Evolutionary conservation across 75 land plant genomes (phyloP).

Genomic region (Cunninghamia lanceolata): DNA sequence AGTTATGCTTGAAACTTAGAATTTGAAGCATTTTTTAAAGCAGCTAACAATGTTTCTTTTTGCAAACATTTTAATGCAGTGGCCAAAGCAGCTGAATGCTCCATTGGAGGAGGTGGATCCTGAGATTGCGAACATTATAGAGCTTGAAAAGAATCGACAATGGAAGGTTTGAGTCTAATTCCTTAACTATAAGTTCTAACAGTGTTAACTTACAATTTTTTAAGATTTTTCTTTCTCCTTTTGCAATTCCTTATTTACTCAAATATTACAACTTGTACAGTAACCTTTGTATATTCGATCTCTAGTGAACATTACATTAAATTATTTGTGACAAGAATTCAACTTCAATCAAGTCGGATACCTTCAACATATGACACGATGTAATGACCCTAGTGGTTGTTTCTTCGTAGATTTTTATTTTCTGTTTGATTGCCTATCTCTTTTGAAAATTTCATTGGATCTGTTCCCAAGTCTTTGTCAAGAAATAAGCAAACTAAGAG

Average conservation of each 20-base stretch:
- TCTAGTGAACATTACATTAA: neutral
- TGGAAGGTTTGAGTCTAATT: constrained; percentile 41
- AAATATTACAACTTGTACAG: neutral
- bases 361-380: neutral
- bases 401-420: neutral
- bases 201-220: neutral
- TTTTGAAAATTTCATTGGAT: neutral
- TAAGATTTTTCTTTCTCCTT: neutral
- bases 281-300: neutral
- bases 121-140: constrained; percentile 52
- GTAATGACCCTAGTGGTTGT: neutral
- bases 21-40: neutral
- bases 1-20: neutral
- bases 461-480: neutral
- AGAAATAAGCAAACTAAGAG: neutral
- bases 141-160: constrained; percentile 56
- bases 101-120: constrained; percentile 47
- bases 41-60: neutral
- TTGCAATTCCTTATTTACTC: neutral
- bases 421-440: neutral
- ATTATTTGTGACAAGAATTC: neutral
- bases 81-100: constrained; percentile 61
- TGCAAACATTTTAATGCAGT: constrained; percentile 23
- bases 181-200: neutral
- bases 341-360: neutral